Evolutionary conservation across 306 rosid species (phyloP).

Genomic region (Dalbergia cultrata): DNA sequence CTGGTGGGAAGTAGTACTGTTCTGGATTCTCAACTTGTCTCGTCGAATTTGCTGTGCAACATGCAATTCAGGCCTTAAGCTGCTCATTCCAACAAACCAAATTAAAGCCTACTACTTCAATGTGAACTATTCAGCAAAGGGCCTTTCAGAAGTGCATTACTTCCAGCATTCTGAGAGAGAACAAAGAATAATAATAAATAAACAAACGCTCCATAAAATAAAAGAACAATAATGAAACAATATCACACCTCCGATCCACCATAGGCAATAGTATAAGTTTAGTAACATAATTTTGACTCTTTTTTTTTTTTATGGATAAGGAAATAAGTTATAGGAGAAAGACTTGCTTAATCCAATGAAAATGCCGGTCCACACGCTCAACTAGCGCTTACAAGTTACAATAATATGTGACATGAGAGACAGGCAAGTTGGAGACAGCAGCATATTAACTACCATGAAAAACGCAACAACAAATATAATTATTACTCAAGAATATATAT

Average conservation of each 20-base stretch:
- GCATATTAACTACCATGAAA: background rate
- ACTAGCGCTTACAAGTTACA: background rate
- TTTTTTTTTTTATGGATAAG: no score
- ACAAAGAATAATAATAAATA: no score
- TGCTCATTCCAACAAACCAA: constrained; percentile 64
- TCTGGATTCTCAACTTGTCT: constrained; percentile 74
- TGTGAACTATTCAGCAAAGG: background rate
- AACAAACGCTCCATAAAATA: no score
- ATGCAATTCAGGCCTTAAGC: constrained; percentile 78
- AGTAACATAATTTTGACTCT: no score
- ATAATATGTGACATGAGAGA: background rate
- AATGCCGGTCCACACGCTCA: background rate
- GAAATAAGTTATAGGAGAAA: no score
- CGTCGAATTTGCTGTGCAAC: constrained; percentile 94
- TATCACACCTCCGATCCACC: no score
- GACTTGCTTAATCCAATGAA: background rate
- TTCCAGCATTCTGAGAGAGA: background rate
- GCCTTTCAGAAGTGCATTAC: background rate
- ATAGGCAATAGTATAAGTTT: no score
- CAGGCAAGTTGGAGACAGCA: background rate
- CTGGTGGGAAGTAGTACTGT: constrained; percentile 13
- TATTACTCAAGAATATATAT: background rate
- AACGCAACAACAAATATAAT: background rate
- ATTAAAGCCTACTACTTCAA: background rate
- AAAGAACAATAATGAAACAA: no score